These are phyloP conservation scores for Erigeron philadelphicus DNA, from an alignment of 140 eudicot species.

Conservation along the genomic window DNA sequence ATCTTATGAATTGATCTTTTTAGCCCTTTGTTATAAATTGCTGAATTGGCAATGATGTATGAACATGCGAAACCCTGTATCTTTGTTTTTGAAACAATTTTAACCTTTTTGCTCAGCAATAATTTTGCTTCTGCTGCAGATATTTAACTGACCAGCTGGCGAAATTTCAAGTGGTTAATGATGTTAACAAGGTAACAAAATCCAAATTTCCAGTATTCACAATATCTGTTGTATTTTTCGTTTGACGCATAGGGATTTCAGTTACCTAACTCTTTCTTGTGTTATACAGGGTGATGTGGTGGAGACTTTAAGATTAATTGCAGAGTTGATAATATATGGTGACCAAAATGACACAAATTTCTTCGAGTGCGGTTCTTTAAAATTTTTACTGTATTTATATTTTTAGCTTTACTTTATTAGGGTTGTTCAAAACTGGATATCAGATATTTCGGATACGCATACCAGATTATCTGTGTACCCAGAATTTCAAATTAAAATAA, in stretches of 20 bases:
- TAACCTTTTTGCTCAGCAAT: conserved; percentile 8
- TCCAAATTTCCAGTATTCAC: background rate
- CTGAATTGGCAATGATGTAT: background rate
- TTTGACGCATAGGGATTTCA: conserved; percentile 8
- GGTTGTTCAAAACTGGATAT: too few species aligned
- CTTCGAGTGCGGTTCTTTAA: conserved; percentile 60
- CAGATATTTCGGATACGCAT: too few species aligned
- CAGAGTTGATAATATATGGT: conserved; percentile 91
- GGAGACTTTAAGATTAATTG: conserved; percentile 91
- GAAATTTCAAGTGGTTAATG: conserved; percentile 78
- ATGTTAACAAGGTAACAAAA: conserved; percentile 73
- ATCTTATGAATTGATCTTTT: too few species aligned
- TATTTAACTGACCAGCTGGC: conserved; percentile 75
- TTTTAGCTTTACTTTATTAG: background rate
- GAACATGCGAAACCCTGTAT: background rate
- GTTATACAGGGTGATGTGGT: conserved; percentile 69
- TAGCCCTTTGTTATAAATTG: background rate
- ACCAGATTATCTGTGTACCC: too few species aligned
- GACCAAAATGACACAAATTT: conserved; percentile 89
- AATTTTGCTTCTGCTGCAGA: conserved; percentile 39
- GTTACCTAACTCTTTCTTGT: conserved; percentile 14
- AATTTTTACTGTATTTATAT: conserved; percentile 2
- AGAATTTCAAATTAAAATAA: too few species aligned
- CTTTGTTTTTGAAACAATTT: conserved; percentile 8
- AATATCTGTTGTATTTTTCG: background rate